Evolutionary conservation across 176 grass and related monocot genomes (phyloP).

Genomic region (Olyra latifolia): DNA sequence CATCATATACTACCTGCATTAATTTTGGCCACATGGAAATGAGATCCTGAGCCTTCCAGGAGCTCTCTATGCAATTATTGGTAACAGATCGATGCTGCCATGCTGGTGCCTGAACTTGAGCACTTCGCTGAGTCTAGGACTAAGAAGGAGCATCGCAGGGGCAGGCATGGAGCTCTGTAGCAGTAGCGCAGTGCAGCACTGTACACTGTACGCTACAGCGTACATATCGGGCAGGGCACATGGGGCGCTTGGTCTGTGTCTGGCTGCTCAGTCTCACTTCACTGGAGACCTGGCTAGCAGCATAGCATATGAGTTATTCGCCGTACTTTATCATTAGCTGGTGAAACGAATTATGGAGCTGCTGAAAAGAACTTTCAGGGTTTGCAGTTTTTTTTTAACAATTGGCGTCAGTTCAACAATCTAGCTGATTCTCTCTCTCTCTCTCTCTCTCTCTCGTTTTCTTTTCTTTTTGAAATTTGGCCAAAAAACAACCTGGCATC

Average conservation of each 20-base stretch:
- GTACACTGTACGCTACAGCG: constrained; percentile 9
- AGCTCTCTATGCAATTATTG: constrained; percentile 17
- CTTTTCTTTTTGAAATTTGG: neutral
- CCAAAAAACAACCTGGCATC: neutral
- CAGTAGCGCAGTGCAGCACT: constrained; percentile 23
- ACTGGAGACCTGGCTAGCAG: neutral
- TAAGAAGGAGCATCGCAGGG: constrained; percentile 5
- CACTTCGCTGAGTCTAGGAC: constrained; percentile 25
- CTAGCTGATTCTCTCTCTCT: neutral
- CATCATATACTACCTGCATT: neutral
- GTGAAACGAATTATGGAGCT: neutral
- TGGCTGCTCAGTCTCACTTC: constrained; percentile 27
- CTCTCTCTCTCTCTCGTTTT: too few species aligned
- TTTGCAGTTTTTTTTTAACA: neutral
- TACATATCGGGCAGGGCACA: constrained; percentile 28
- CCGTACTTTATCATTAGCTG: neutral
- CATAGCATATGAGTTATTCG: neutral
- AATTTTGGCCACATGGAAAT: neutral
- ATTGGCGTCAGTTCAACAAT: neutral
- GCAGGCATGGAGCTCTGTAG: constrained; percentile 37
- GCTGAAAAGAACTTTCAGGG: neutral
- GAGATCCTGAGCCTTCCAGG: too few species aligned
- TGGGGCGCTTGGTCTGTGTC: constrained; percentile 16
- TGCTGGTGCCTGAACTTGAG: constrained; percentile 23
- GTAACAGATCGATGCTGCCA: neutral